Evolutionary conservation across 2,329 filamentous ascomycete genomes (phyloP), one percentile per base, ranked within the genome.

Genomic region (Coniochaeta sp.): DNA sequence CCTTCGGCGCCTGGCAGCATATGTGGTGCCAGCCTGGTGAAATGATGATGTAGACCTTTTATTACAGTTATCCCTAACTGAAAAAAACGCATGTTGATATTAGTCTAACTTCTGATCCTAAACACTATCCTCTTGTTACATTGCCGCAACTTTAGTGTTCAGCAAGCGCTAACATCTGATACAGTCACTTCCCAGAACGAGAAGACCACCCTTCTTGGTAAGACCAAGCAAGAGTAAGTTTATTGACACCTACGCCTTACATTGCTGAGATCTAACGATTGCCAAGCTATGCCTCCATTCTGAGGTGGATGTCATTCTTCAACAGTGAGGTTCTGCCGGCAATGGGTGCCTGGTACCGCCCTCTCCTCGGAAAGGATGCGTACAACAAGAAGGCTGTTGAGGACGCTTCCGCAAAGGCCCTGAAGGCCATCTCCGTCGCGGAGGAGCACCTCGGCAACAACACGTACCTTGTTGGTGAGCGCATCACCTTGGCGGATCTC

Each of bases 381-480:
- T 99, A 98, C 87, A 98, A 97, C 89, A 99, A 98, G 91, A 97
- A 96, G 90, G 81, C 79, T 72, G 89, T 95, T 63, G 93, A 98
- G 60, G 91, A 96, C 30, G 78, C 84, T 68, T 79, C 85, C 73
- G 90, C 91, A 81, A 80, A 75, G 64, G 78, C 89, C 62, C 76
- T 84, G 69, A 89, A 88, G 81, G 86, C 82, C 68, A 71, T 96
- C 69, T 77, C 80, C 64, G 84, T 90, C 68, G 80, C 95, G 60
- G 95, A 99, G 82, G 82, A 89, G 73, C 90, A 98, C 83, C 89
- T 99, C 69, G 81, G 88, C 67, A 82, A 89, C 81, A 91, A 96
- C 87, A 99, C 95, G 72, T 99, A 90, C 87, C 90, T 99, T 67
- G 93, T 97, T 71, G 91, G 93, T 74, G 95, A 99, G 87, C 92